Evolutionary conservation across 257 asterid species (phyloP), one percentile per base, ranked within the genome.

Genomic region (Solanum dulcamara): DNA sequence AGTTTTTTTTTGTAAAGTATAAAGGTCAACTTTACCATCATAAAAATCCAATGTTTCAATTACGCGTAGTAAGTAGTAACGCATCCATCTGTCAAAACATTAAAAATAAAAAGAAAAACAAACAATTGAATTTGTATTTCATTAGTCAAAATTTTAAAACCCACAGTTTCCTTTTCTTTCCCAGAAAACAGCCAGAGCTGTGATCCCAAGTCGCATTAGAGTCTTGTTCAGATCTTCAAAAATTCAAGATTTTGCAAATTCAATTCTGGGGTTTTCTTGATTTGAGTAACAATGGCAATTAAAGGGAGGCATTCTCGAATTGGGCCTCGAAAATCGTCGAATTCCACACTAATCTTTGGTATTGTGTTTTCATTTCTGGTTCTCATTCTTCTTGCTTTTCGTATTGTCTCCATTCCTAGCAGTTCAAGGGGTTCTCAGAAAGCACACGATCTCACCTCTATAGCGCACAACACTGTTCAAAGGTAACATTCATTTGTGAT

Each of bases 401-500:
- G 98, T 42, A 83, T 94, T 71, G 75, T 96, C 24, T 90, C 96
- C 50, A 83, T 95, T 75, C 91, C 96, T 18, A 85, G 88, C 89
- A 83, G 87, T 70, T 87, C 97, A 0, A 90, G 88, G 85, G 90
- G 86, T n/a, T 87, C 91, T 48, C 89, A 89, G 35, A 90, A 87
- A 85, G 95, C 93, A 35, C 89, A 91, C 66, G 98, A 97, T 88
- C 98, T 97, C 86, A 92, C 86, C 89, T 86, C 91, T 71, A 90
- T 97, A 59, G 93, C 93, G 22, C 97, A 89, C 90, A 89, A 87
- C 80, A 77, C 91, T 12, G 85, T 91, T 38, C 90, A 89, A 81
- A 81, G 91, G 99, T 96, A 89, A 83, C 66, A 53, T 30, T 17
- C 2, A 32, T 33, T 59, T 71, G 13, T 9, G 37, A 83, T 51